These are phyloP conservation scores for Annulohypoxylon stygium DNA, from an alignment of 495 filamentous ascomycete genomes.

Conservation along the genomic window DNA sequence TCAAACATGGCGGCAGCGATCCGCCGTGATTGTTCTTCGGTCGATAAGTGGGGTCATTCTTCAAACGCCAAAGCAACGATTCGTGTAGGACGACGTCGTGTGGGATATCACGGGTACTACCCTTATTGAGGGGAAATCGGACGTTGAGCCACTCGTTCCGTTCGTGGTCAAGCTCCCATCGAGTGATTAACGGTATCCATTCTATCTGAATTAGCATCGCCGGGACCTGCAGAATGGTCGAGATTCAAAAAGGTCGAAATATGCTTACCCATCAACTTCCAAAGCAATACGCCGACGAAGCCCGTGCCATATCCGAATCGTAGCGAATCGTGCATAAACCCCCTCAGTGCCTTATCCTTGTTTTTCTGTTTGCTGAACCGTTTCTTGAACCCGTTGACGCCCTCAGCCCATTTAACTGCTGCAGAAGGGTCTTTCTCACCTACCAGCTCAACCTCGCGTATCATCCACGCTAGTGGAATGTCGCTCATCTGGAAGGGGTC, in stretches of 20 bases:
- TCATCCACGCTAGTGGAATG: constrained; percentile 59
- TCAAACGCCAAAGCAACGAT: constrained; percentile 72
- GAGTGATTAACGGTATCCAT: constrained; percentile 54
- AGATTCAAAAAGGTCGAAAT: neutral
- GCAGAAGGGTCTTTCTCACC: constrained; percentile 35
- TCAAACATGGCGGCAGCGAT: constrained; percentile 37
- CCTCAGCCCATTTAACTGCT: constrained; percentile 43
- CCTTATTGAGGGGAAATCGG: constrained; percentile 67
- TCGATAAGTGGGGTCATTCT: constrained; percentile 68
- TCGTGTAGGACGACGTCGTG: constrained; percentile 72
- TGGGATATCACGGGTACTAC: constrained; percentile 77
- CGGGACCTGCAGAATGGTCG: neutral
- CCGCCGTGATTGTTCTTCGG: constrained; percentile 68
- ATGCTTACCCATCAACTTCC: constrained; percentile 53
- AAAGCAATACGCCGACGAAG: constrained; percentile 44
- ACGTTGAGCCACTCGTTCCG: constrained; percentile 50
- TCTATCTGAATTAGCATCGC: constrained; percentile 44
- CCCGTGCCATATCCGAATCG: constrained; percentile 44
- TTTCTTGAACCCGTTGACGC: constrained; percentile 40
- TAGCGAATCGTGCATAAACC: constrained; percentile 49
- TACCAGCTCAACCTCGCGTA: constrained; percentile 52
- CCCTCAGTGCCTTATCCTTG: constrained; percentile 41
- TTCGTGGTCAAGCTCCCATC: constrained; percentile 51
- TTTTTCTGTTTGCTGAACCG: constrained; percentile 36
- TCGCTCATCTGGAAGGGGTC: constrained; percentile 54